Evolutionary conservation across 2,329 filamentous ascomycete species (phyloP), one percentile per base, ranked within the genome.

Genomic region (Pyrenophora seminiperda): DNA sequence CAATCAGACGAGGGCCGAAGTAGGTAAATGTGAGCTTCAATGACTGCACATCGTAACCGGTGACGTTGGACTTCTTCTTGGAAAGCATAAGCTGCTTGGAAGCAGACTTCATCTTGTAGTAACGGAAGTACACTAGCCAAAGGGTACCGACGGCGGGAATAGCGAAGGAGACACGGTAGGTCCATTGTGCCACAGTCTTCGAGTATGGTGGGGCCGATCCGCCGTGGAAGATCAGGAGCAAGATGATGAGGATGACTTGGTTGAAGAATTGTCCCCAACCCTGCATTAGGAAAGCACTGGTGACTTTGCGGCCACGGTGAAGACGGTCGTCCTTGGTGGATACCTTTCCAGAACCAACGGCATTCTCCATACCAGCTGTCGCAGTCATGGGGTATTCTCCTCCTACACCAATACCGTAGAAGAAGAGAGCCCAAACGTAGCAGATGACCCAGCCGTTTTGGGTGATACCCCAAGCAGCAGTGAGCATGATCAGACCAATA

Each of bases 371-470:
- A 53, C 91, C 92, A 7, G 90, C 91, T 10, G 93, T 97, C 14
- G 93, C 93, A 27, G 93, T 97, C 82, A 97, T 97, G 56, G 93
- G 93, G 71, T 97, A 97, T 76, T 96, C 92, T 62, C 91, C 91
- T 64, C 91, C 90, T 47, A 83, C 80, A 65, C 80, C 81, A 41
- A 87, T 81, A 67, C 87, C 85, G 74, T 94, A 94, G 79, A 97
- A 90, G 81, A 97, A 96, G 30, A 97, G 83, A 31, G 90, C 90
- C 89, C 90, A 96, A 54, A 88, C 89, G 73, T 97, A 97, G 81
- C 91, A 96, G 68, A 97, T 96, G 50, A 97, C 89, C 93, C 93
- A 97, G 64, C 92, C 92, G 68, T 97, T 87, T 41, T 95, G 81
- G 29, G 84, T 90, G 24, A 88, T 76, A 55, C 92, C 93, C 93